Base-by-base conservation (phyloP, 73 alveolate genomes). In the Blepharisma japonicum region DNA sequence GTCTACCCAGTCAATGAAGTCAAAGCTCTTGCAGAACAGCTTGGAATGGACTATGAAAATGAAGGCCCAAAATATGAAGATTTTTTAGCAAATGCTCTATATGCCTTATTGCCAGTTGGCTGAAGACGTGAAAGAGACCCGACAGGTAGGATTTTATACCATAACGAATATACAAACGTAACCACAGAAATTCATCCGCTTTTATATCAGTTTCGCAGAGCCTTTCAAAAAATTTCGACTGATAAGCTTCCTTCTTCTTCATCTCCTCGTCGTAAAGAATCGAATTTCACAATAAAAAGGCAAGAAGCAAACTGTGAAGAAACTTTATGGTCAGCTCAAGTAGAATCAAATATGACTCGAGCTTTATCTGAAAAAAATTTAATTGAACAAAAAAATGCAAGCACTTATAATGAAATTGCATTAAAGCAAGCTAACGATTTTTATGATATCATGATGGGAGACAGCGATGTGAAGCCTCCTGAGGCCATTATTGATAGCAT, bases 111-210 rank as follows among this genome's bases (percentile, higher is more conserved):
- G 2, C 80, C 80, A 7, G 39, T 47, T 38, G 80, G 80, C 20
- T 70, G 80, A 54, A 70, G 27, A 70, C 56, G 80, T 45, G 80
- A 70, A 70, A 70, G 56, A 14, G 56, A 39, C 25, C 80, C 80
- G 2, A 1, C n/a, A 9, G 66, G 66, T 14, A 70, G 46, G 14
- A 20, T 70, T 9, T 45, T 14, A 9, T 70, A 70, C 39, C 80
- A 70, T 25, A 70, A 70, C 39, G 61, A n/a, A 0, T 9, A 45
- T 14, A 45, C 80, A 23, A n/a, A 70, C 11, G 66, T 70, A 3
- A 70, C 80, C 2, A 70, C 80, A 45, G 46, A 70, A 45, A 70
- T 14, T 21, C 23, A 70, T 5, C 80, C 80, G 2, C 61, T 70
- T 38, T 8, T 70, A 23, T 47, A 70, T 6, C 11, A 70, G 5